These are phyloP conservation scores for Abrus pulchellus DNA, from an alignment of 306 rosid genomes.

Conservation along the genomic window DNA sequence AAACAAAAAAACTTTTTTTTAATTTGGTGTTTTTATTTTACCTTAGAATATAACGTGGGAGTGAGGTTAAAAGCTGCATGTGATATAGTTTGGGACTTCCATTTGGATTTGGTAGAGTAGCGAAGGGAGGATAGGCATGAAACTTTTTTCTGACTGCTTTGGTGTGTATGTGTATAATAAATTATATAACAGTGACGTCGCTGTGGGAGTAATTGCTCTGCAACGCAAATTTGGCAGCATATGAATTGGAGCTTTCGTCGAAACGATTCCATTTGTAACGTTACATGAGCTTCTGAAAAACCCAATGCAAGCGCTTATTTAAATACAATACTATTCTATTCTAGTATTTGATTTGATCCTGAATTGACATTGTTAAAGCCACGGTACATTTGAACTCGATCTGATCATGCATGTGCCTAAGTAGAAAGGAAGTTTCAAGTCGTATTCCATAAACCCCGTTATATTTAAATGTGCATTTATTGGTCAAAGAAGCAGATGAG, in stretches of 20 bases:
- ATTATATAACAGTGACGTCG: slow-evolving; percentile 41
- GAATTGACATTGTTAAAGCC: not conserved
- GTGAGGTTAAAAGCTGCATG: slow-evolving; percentile 53
- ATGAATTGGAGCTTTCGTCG: slow-evolving; percentile 49
- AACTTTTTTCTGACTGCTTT: slow-evolving; percentile 40
- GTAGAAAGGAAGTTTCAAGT: slow-evolving; percentile 29
- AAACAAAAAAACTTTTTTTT: not conserved
- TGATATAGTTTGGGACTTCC: slow-evolving; percentile 31
- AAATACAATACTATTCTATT: not conserved
- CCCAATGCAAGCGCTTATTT: not conserved
- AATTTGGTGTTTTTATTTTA: not conserved
- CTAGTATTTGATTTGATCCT: slow-evolving; percentile 6
- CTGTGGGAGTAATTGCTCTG: slow-evolving; percentile 53
- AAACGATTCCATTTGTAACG: slow-evolving; percentile 52
- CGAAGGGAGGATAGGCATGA: slow-evolving; percentile 36
- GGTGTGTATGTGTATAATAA: slow-evolving; percentile 16
- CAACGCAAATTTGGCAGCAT: slow-evolving; percentile 51
- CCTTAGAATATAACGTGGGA: slow-evolving; percentile 38
- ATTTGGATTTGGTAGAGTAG: slow-evolving; percentile 47
- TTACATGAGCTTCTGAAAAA: slow-evolving; percentile 29
- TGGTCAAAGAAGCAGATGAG: slow-evolving; percentile 14
- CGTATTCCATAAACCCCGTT: not conserved
- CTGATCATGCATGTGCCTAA: slow-evolving; percentile 40
- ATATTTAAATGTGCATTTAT: slow-evolving; percentile 41
- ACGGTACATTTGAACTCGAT: not conserved